phyloP scores from a whole-genome alignment of 495 filamentous ascomycete species.

The Neurospora sp. region DNA sequence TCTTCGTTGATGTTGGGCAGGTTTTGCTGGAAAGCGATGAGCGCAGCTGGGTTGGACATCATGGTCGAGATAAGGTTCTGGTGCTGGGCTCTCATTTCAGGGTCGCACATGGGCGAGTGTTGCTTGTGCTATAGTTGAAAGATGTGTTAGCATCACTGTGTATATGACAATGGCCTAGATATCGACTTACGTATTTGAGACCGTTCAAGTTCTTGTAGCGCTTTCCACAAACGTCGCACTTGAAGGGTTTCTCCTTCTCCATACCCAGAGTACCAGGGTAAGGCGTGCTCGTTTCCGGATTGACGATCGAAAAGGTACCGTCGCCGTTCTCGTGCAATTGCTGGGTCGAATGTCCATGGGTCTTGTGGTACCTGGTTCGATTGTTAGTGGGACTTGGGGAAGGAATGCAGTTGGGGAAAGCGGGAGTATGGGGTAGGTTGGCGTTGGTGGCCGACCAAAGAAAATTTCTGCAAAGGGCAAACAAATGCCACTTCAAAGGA shows the following conservation, averaged over 20 bases:
- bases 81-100: slow-evolving; percentile 26
- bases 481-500: slow-evolving; percentile 1
- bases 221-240: slow-evolving; percentile 93
- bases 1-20: slow-evolving; percentile 42
- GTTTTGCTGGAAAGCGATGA: slow-evolving; percentile 21
- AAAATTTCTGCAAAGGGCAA: neutral
- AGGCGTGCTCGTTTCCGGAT: slow-evolving; percentile 85
- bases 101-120: slow-evolving; percentile 66
- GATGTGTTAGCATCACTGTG: slow-evolving; percentile 1
- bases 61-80: slow-evolving; percentile 30
- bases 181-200: slow-evolving; percentile 62
- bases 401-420: slow-evolving; percentile 3
- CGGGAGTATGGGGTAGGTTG: slow-evolving; percentile 1
- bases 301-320: slow-evolving; percentile 95
- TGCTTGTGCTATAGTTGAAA: slow-evolving; percentile 52
- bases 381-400: slow-evolving; percentile 25
- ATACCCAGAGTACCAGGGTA: slow-evolving; percentile 95
- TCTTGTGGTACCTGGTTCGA: slow-evolving; percentile 54
- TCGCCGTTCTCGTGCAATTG: slow-evolving; percentile 91
- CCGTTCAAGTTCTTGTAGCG: slow-evolving; percentile 99
- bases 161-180: neutral
- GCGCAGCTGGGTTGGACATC: slow-evolving; percentile 22
- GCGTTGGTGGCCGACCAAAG: neutral
- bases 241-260: slow-evolving; percentile 99
- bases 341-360: slow-evolving; percentile 91